Percentiles rank a stretch among this genome's conserved stretches.
Evolutionary conservation across 1,284 basidiomycete genomes (phyloP).

Genomic region (Lentinula novae-zelandiae): DNA sequence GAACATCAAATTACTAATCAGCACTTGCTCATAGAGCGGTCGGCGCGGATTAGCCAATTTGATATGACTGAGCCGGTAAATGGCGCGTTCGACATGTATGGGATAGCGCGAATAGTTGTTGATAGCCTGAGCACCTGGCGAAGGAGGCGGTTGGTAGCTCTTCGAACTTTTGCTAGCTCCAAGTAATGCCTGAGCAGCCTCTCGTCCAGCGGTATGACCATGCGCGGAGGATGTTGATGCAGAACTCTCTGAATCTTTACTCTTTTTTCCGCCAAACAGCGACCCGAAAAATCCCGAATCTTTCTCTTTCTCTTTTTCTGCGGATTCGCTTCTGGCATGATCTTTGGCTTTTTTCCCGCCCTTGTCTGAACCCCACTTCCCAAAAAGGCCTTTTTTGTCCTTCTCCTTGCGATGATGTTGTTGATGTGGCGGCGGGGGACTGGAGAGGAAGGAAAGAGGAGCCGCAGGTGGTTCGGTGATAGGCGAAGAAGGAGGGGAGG

Average conservation of each 20-base stretch:
- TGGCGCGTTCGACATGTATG: slow-evolving; percentile 96
- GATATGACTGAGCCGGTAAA: slow-evolving; percentile 96
- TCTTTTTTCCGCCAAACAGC: slow-evolving; percentile 82
- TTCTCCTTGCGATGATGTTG: slow-evolving; percentile 61
- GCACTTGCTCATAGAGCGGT: slow-evolving; percentile 95
- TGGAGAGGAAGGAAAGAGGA: slow-evolving; percentile 23
- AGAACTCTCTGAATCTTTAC: slow-evolving; percentile 57
- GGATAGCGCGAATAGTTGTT: slow-evolving; percentile 81
- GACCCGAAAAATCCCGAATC: slow-evolving; percentile 84
- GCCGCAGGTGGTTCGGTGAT: slow-evolving; percentile 21
- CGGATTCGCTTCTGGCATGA: slow-evolving; percentile 14
- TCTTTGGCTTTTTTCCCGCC: slow-evolving; percentile 50
- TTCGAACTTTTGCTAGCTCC: slow-evolving; percentile 81
- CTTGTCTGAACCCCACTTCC: slow-evolving; percentile 69
- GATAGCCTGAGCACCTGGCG: slow-evolving; percentile 46
- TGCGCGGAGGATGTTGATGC: slow-evolving; percentile 43
- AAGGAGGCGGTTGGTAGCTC: slow-evolving; percentile 53
- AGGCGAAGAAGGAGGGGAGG: slow-evolving; percentile 19
- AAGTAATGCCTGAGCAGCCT: slow-evolving; percentile 78
- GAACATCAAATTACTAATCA: slow-evolving; percentile 99
- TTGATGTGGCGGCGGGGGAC: slow-evolving; percentile 18
- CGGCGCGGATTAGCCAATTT: slow-evolving; percentile 96
- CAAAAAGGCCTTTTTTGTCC: slow-evolving; percentile 74
- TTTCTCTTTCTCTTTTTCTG: slow-evolving; percentile 69
- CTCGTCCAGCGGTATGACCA: slow-evolving; percentile 62